Percentiles rank a stretch among this genome's conserved stretches.
Evolutionary conservation across 208 protist genomes (phyloP).

Genomic region (Trypanosoma boissoni): DNA sequence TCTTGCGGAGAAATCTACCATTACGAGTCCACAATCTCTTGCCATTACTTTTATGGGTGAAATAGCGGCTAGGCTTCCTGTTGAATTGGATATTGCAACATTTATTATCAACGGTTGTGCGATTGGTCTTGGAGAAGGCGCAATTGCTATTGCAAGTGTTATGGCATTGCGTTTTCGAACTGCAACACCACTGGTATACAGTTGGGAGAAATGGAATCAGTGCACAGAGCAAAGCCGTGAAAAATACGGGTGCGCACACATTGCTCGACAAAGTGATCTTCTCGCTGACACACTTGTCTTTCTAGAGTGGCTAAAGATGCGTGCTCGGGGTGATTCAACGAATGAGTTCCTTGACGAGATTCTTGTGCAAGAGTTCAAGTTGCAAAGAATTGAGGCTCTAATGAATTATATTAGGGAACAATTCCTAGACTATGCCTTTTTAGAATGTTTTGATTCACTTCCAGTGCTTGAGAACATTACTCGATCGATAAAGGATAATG

Average conservation of each 20-base stretch:
- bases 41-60: slow-evolving; percentile 83
- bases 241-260: slow-evolving; percentile 64
- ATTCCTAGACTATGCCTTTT: slow-evolving; percentile 80
- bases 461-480: slow-evolving; percentile 29
- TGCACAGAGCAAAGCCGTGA: slow-evolving; percentile 43
- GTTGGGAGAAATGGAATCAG: slow-evolving; percentile 29
- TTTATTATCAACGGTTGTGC: slow-evolving; percentile 76
- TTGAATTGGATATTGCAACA: slow-evolving; percentile 68
- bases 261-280: slow-evolving; percentile 73
- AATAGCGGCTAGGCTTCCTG: slow-evolving; percentile 67
- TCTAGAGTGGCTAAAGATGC: slow-evolving; percentile 66
- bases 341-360: slow-evolving; percentile 35
- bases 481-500: slow-evolving; percentile 43
- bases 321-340: slow-evolving; percentile 38
- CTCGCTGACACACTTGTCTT: slow-evolving; percentile 79
- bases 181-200: slow-evolving; percentile 29
- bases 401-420: slow-evolving; percentile 69
- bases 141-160: slow-evolving; percentile 56
- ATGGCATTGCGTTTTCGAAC: slow-evolving; percentile 52
- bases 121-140: slow-evolving; percentile 74
- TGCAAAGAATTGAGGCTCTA: slow-evolving; percentile 58
- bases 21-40: slow-evolving; percentile 39
- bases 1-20: slow-evolving; percentile 77
- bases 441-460: slow-evolving; percentile 53
- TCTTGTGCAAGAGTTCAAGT: slow-evolving; percentile 49